A percentile compares a stretch with the other conserved stretches of the same genome.
phyloP scores from a whole-genome alignment of 768 basidiomycete genomes.

The Leccinum pellstonianum region DNA sequence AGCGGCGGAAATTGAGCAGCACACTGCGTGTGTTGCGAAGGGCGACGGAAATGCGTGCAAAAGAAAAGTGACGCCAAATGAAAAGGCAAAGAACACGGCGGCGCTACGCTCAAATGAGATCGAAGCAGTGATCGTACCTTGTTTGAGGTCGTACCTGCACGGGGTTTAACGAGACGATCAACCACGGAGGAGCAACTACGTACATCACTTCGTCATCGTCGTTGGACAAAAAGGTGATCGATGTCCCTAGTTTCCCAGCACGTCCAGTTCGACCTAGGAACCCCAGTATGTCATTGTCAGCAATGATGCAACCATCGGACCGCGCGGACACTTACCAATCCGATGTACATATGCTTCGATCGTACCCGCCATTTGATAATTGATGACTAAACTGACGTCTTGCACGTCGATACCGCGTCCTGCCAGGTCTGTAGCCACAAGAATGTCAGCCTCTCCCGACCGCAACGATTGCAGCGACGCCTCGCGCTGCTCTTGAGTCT shows the following conservation, averaged over 20 bases:
- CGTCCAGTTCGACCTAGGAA: slow-evolving; percentile 90
- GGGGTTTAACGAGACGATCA: slow-evolving; percentile 4
- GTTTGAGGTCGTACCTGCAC: slow-evolving; percentile 89
- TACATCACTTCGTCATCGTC: slow-evolving; percentile 98
- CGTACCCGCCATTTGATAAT: slow-evolving; percentile 95
- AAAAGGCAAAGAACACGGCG: neutral
- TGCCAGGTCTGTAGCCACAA: slow-evolving; percentile 97
- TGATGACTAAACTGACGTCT: slow-evolving; percentile 93
- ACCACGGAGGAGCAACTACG: slow-evolving; percentile 31
- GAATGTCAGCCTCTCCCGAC: slow-evolving; percentile 79
- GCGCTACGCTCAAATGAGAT: neutral
- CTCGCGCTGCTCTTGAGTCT: slow-evolving; percentile 97
- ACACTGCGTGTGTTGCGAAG: neutral
- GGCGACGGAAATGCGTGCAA: slow-evolving; percentile 5
- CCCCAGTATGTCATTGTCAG: slow-evolving; percentile 10
- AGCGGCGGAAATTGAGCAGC: slow-evolving; percentile 14
- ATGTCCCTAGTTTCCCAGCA: slow-evolving; percentile 90
- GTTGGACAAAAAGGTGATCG: slow-evolving; percentile 95
- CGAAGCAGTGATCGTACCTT: slow-evolving; percentile 51
- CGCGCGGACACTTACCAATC: slow-evolving; percentile 60
- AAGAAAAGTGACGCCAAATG: neutral
- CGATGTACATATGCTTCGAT: slow-evolving; percentile 98
- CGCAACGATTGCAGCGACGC: slow-evolving; percentile 85
- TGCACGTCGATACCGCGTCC: slow-evolving; percentile 99
- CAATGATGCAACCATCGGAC: neutral